These are phyloP conservation scores for Pharnaceum exiguum DNA, from an alignment of 148 eudicot species.

Conservation along the genomic window DNA sequence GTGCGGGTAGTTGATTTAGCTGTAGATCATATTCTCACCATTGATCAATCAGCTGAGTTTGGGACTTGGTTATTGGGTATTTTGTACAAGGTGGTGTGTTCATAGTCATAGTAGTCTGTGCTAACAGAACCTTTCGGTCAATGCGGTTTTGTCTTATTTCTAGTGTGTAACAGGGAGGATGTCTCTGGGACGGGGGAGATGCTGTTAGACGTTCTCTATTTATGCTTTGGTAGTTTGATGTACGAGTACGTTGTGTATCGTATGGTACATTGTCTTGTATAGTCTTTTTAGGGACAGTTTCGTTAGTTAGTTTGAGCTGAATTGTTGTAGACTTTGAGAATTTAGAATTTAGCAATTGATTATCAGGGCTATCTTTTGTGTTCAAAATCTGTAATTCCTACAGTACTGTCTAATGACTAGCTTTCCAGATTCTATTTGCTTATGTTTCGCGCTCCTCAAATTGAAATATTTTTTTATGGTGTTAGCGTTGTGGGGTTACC, in stretches of 20 bases:
- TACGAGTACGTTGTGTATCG: not conserved
- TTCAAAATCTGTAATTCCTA: no score
- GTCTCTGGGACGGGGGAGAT: not conserved
- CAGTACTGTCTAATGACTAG: no score
- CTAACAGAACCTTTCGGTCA: not conserved
- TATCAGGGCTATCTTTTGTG: no score
- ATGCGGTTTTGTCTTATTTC: not conserved
- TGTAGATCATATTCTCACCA: not conserved
- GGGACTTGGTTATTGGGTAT: not conserved
- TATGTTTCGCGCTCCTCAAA: no score
- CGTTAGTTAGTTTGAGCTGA: not conserved
- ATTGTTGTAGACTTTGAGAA: no score
- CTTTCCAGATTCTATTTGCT: no score
- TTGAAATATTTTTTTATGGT: no score
- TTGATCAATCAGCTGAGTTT: not conserved
- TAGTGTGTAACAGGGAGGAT: not conserved
- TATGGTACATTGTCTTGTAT: not conserved
- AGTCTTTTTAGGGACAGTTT: not conserved
- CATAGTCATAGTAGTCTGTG: not conserved
- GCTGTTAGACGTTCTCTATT: not conserved
- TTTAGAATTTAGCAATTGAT: no score
- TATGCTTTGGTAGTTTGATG: constrained; percentile 10
- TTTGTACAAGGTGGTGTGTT: not conserved
- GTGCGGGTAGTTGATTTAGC: not conserved
- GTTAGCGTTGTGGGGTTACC: no score